phyloP scores from a whole-genome alignment of 768 basidiomycete species.

The Leccinellum rugosiceps region DNA sequence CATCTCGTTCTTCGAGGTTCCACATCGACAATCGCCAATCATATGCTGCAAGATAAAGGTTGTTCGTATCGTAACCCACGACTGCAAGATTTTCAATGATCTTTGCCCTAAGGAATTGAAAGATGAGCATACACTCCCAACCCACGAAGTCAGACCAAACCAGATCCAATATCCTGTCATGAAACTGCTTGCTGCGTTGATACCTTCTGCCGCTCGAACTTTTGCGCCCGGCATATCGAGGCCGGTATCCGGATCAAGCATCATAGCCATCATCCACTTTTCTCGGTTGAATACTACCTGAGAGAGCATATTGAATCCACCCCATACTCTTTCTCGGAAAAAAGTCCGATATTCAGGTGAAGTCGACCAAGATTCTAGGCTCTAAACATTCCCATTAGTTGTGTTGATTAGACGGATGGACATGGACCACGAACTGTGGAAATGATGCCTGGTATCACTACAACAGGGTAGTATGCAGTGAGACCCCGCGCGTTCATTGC shows the following conservation, averaged over 20 bases:
- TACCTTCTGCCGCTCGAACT: constrained; percentile 88
- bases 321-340: constrained; percentile 89
- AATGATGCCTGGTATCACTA: constrained; percentile 87
- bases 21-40: constrained; percentile 88
- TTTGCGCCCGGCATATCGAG: constrained; percentile 84
- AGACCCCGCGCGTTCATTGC: constrained; percentile 60
- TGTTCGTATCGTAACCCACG: constrained; percentile 90
- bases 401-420: neutral
- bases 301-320: constrained; percentile 78
- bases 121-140: neutral
- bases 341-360: constrained; percentile 78
- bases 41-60: constrained; percentile 79
- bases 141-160: constrained; percentile 35
- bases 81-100: constrained; percentile 94
- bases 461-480: constrained; percentile 70
- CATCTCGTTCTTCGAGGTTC: constrained; percentile 90
- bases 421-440: constrained; percentile 60
- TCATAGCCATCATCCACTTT: constrained; percentile 86
- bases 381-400: constrained; percentile 36
- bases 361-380: constrained; percentile 93
- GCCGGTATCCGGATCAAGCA: constrained; percentile 89
- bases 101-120: constrained; percentile 57
- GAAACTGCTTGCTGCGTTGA: constrained; percentile 84
- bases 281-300: constrained; percentile 83
- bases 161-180: constrained; percentile 95